These are phyloP conservation scores for Dicorynia guianensis DNA, from an alignment of 306 rosid species.

Conservation along the genomic window DNA sequence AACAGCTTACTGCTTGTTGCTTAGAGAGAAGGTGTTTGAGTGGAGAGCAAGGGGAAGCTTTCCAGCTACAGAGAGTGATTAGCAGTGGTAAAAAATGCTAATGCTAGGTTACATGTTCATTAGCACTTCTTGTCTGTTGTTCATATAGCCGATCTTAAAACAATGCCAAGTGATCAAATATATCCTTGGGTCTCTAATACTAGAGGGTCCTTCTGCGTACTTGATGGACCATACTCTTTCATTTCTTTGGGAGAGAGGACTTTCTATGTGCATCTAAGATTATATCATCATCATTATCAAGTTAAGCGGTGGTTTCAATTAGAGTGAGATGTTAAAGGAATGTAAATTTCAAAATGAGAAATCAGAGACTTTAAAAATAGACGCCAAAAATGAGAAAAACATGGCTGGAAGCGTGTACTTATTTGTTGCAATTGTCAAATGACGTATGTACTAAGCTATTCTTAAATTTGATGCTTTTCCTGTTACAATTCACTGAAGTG, in stretches of 20 bases:
- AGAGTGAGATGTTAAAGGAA: too few relatives aligned
- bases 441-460: too few relatives aligned
- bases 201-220: conserved; percentile 16
- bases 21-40: conserved; percentile 75
- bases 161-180: conserved; percentile 42
- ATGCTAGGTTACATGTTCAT: conserved; percentile 45
- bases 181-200: conserved; percentile 22
- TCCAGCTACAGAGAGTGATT: conserved; percentile 81
- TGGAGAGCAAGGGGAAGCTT: conserved; percentile 95
- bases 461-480: too few relatives aligned
- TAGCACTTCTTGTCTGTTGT: conserved; percentile 35
- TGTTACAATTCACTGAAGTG: too few relatives aligned
- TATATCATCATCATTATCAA: conserved; percentile 31
- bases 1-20: conserved; percentile 93
- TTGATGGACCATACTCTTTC: conserved; percentile 24
- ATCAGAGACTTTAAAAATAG: too few relatives aligned
- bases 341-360: too few relatives aligned
- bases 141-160: conserved; percentile 35
- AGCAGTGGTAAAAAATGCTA: conserved; percentile 60
- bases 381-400: too few relatives aligned
- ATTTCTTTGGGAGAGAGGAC: conserved; percentile 33
- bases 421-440: too few relatives aligned
- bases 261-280: conserved; percentile 41
- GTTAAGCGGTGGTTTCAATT: conserved; percentile 32
- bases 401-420: too few relatives aligned